These are phyloP conservation scores for Rubus parviflorus DNA, from an alignment of 306 rosid genomes.

Conservation along the genomic window DNA sequence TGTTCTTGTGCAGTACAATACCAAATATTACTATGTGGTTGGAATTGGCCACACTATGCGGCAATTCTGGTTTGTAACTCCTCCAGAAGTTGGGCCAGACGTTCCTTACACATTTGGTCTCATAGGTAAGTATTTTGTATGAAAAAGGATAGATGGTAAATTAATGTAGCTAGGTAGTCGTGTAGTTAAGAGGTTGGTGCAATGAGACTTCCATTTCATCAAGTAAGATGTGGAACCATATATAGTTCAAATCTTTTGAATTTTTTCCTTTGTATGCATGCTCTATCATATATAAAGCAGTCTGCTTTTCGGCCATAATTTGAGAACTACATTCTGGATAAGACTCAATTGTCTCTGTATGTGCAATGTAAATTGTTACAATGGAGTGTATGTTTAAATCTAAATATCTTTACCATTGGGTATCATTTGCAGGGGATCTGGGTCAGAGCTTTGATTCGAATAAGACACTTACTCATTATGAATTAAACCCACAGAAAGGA, in stretches of 20 bases:
- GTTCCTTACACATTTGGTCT: conserved; percentile 82
- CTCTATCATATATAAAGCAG: neutral
- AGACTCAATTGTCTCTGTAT: neutral
- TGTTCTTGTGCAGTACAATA: conserved; percentile 44
- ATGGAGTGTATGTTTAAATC: neutral
- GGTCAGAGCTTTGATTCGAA: conserved; percentile 91
- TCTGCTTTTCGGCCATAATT: neutral
- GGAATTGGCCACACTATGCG: conserved; percentile 56
- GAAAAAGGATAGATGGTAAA: neutral
- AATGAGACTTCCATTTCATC: neutral
- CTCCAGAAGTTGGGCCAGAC: conserved; percentile 73
- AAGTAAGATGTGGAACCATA: neutral
- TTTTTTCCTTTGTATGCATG: neutral
- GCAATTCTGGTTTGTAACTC: conserved; percentile 67
- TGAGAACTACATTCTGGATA: neutral
- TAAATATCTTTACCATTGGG: neutral
- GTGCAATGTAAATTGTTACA: neutral
- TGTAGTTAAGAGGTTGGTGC: neutral
- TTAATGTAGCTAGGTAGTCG: neutral
- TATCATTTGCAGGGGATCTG: conserved; percentile 59
- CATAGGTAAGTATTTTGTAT: conserved; percentile 47
- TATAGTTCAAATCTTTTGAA: neutral
- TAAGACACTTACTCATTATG: conserved; percentile 71
- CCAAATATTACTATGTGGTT: conserved; percentile 69
- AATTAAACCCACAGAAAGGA: conserved; percentile 57